These are phyloP conservation scores for Didymella glomerata DNA, from an alignment of 2,329 filamentous ascomycete species.

Conservation along the genomic window DNA sequence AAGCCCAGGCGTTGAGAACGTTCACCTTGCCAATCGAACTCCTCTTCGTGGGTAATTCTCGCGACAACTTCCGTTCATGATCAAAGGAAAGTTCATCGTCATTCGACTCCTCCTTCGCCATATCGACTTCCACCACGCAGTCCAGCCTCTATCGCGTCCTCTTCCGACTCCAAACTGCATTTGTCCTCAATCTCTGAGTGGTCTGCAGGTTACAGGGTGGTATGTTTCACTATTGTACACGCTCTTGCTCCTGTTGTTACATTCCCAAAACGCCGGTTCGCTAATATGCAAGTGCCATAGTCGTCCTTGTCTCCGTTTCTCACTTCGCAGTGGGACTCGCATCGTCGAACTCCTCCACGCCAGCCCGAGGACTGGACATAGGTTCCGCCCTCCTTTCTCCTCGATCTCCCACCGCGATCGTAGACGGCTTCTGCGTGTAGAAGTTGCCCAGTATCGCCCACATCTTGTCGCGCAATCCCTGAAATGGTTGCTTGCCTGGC, in stretches of 20 bases:
- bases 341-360: conserved; percentile 9
- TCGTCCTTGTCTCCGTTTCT: background rate
- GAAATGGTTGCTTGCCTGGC: conserved; percentile 45
- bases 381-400: conserved; percentile 25
- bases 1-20: background rate
- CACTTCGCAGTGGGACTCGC: conserved; percentile 4
- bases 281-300: conserved; percentile 16
- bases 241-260: conserved; percentile 10
- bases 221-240: conserved; percentile 12
- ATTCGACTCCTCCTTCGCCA: background rate
- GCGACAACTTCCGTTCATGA: background rate
- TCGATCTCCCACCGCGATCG: conserved; percentile 17
- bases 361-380: conserved; percentile 9
- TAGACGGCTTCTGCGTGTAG: conserved; percentile 40
- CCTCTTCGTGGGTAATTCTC: background rate
- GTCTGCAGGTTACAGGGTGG: background rate
- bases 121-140: background rate
- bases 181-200: background rate
- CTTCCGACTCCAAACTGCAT: background rate
- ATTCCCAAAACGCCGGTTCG: conserved; percentile 7
- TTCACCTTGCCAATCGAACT: background rate
- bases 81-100: background rate
- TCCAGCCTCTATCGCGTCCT: background rate
- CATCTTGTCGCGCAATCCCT: conserved; percentile 39
- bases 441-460: conserved; percentile 38